These are phyloP conservation scores for Paraleonurus japonicus DNA, from an alignment of 257 asterid species.

Conservation along the genomic window DNA sequence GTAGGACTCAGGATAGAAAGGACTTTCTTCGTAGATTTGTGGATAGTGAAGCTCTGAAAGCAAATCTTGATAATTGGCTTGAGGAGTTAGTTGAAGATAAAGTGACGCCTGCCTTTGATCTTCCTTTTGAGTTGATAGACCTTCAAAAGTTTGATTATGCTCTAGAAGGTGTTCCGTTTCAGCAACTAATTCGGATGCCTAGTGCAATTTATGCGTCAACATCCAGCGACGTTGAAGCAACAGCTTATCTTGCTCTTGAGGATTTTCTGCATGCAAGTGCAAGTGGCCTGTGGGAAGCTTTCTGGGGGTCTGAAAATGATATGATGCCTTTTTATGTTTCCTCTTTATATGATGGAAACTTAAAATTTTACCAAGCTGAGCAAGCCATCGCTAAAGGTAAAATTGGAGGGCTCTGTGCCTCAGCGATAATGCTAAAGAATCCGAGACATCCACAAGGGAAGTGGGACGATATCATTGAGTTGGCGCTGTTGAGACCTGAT, in stretches of 20 bases:
- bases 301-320: slow-evolving; percentile 73
- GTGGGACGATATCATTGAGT: slow-evolving; percentile 92
- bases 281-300: slow-evolving; percentile 86
- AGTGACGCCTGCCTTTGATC: slow-evolving; percentile 43
- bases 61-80: slow-evolving; percentile 57
- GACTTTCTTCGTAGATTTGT: slow-evolving; percentile 85
- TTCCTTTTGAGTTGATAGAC: slow-evolving; percentile 90
- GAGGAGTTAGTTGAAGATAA: slow-evolving; percentile 46
- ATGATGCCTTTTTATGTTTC: slow-evolving; percentile 77
- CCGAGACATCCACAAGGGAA: slow-evolving; percentile 97
- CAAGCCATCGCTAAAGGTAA: slow-evolving; percentile 82
- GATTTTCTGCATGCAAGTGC: slow-evolving; percentile 85
- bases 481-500: slow-evolving; percentile 77
- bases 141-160: slow-evolving; percentile 96
- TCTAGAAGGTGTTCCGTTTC: slow-evolving; percentile 82
- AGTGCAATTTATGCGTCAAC: slow-evolving; percentile 74
- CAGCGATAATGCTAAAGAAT: slow-evolving; percentile 87
- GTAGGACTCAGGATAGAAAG: slow-evolving; percentile 62
- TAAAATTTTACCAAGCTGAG: slow-evolving; percentile 83
- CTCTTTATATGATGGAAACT: slow-evolving; percentile 57
- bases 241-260: slow-evolving; percentile 89
- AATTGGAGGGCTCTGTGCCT: slow-evolving; percentile 75
- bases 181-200: slow-evolving; percentile 94
- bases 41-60: slow-evolving; percentile 55
- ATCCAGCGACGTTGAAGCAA: slow-evolving; percentile 60